A percentile compares a stretch with the other conserved stretches of the same genome.
Evolutionary conservation across 1,284 basidiomycete genomes (phyloP).

Genomic region (Ustilago hordei): DNA sequence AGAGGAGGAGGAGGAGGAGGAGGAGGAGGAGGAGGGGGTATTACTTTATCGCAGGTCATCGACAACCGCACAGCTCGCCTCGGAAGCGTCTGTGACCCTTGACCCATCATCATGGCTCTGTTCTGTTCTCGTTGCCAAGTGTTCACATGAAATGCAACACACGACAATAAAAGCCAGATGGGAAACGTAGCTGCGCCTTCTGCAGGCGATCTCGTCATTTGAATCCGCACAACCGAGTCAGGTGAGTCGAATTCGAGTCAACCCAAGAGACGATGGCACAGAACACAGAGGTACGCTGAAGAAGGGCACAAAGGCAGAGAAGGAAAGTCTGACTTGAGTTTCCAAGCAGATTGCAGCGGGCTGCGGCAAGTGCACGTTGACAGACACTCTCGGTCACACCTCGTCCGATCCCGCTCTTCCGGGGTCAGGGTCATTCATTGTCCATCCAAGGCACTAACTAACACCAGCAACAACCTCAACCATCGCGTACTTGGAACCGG

Average conservation of each 20-base stretch:
- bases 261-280: not conserved
- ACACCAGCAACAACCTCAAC: no score
- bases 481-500: no score
- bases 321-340: not conserved
- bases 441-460: no score
- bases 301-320: no score
- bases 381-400: not conserved
- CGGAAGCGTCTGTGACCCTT: not conserved
- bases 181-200: not conserved
- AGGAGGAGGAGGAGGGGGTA: no score
- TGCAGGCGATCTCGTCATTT: constrained; percentile 2
- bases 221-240: not conserved
- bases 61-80: not conserved
- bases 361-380: not conserved
- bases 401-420: not conserved
- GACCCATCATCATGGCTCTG: not conserved
- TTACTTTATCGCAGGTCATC: not conserved
- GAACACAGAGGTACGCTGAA: not conserved
- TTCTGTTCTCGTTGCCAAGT: not conserved
- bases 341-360: not conserved
- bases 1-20: no score
- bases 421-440: not conserved
- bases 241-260: not conserved
- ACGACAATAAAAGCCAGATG: not conserved
- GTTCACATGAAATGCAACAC: not conserved